Percentiles rank a stretch among this genome's conserved stretches.
phyloP scores from a whole-genome alignment of 768 basidiomycete species.

The Pulveroboletus sp. region DNA sequence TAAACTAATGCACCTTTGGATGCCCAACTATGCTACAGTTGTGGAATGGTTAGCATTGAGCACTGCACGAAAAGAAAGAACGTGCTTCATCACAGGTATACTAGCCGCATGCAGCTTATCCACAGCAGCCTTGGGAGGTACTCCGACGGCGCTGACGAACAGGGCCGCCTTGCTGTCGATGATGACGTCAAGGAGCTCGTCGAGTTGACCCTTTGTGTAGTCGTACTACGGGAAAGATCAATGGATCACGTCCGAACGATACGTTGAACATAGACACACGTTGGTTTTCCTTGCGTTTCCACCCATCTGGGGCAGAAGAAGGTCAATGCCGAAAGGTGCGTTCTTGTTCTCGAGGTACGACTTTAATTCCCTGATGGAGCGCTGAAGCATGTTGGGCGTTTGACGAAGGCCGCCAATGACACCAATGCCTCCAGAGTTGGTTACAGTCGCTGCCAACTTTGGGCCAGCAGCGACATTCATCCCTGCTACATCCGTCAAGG shows the following conservation, averaged over 20 bases:
- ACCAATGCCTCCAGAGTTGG: conserved; percentile 85
- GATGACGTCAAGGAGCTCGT: conserved; percentile 74
- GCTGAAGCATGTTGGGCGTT: conserved; percentile 64
- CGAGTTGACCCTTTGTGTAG: conserved; percentile 74
- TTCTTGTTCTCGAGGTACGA: conserved; percentile 66
- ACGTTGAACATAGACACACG: conserved; percentile 24
- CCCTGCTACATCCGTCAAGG: conserved; percentile 13
- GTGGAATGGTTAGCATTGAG: not conserved
- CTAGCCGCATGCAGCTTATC: conserved; percentile 76
- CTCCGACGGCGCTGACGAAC: conserved; percentile 82
- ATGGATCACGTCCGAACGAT: not conserved
- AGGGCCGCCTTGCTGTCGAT: conserved; percentile 67
- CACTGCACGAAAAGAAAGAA: not conserved
- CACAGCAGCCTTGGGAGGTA: conserved; percentile 78
- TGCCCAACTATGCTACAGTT: conserved; percentile 71
- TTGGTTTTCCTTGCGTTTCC: conserved; percentile 84
- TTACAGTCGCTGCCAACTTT: conserved; percentile 81
- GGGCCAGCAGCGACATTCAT: conserved; percentile 90
- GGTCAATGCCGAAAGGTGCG: conserved; percentile 78
- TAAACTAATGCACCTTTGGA: conserved; percentile 52
- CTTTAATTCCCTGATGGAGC: conserved; percentile 70
- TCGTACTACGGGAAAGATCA: conserved; percentile 41
- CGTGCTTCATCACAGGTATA: conserved; percentile 84
- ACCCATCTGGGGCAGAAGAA: conserved; percentile 78
- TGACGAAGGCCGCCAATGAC: conserved; percentile 82